Conservation (phyloP, 805 yeast species). For the Yarrowia divulgata region DNA sequence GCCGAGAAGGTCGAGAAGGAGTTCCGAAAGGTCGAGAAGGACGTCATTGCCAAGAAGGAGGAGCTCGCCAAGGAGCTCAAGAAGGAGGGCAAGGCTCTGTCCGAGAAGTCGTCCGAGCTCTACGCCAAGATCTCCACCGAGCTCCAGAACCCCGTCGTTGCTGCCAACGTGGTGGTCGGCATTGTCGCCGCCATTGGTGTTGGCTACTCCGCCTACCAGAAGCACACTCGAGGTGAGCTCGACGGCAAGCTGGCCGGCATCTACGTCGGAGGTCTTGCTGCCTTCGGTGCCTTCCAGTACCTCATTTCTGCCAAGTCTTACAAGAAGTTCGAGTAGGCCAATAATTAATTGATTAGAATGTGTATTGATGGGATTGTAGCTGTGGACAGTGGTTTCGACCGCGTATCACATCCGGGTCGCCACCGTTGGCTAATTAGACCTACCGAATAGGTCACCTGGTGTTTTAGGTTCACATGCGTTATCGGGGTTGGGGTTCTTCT, state of each 20-base stretch:
- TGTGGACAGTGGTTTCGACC: not conserved
- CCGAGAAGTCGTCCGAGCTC: constrained; percentile 30
- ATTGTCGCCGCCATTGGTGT: constrained; percentile 42
- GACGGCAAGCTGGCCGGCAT: constrained; percentile 38
- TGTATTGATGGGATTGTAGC: not conserved
- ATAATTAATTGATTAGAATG: constrained; percentile 22
- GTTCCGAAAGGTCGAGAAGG: constrained; percentile 45
- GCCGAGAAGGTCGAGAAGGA: constrained; percentile 37
- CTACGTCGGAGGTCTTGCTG: constrained; percentile 39
- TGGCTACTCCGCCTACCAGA: constrained; percentile 38
- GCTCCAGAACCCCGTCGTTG: constrained; percentile 44
- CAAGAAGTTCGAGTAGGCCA: constrained; percentile 34
- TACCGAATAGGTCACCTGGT: constrained; percentile 3
- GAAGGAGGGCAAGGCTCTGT: constrained; percentile 44
- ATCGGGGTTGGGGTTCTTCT: constrained; percentile 24
- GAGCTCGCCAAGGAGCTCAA: constrained; percentile 47
- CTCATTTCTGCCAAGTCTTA: constrained; percentile 24
- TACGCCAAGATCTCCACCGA: constrained; percentile 39
- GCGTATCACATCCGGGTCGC: not conserved
- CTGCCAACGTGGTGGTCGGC: constrained; percentile 42
- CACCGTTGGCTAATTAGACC: constrained; percentile 9
- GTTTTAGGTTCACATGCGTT: constrained; percentile 20
- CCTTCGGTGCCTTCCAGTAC: constrained; percentile 39
- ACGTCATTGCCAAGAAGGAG: constrained; percentile 46
- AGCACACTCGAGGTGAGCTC: constrained; percentile 33